phyloP scores from a whole-genome alignment of 176 grass and related monocot genomes.

The Oryza nivara region DNA sequence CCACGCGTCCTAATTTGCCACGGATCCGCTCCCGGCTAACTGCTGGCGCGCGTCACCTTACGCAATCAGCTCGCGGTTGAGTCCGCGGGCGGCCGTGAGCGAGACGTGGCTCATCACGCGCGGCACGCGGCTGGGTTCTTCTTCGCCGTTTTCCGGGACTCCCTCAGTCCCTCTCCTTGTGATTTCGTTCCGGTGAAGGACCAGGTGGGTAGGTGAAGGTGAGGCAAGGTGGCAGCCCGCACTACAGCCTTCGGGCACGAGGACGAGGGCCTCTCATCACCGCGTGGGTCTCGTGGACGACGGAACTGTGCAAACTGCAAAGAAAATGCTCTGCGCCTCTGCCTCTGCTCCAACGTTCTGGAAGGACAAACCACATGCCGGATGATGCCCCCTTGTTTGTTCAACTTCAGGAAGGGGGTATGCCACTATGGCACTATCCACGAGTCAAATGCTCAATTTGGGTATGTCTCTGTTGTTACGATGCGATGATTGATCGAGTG shows the following conservation, averaged over 20 bases:
- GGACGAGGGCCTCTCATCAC: not conserved
- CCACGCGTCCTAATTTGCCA: no score
- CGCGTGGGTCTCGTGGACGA: conserved; percentile 16
- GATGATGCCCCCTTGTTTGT: not conserved
- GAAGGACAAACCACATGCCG: not conserved
- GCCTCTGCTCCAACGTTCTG: conserved; percentile 7
- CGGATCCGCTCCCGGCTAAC: no score
- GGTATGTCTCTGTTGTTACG: not conserved
- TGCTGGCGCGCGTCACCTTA: no score
- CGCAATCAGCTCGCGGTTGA: no score
- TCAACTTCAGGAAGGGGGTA: not conserved
- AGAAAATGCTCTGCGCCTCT: conserved; percentile 10
- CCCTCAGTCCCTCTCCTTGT: not conserved
- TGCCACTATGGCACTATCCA: no score
- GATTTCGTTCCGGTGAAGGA: not conserved
- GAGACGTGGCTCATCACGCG: no score
- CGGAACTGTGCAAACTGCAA: not conserved
- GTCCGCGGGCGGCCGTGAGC: no score
- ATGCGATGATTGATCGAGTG: not conserved
- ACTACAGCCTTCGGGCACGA: not conserved
- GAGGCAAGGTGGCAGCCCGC: not conserved
- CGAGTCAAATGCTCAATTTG: not conserved
- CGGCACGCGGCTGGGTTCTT: no score
- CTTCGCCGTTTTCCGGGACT: not conserved
- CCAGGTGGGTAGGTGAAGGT: not conserved